Base-by-base conservation (phyloP, 116 monocot genomes). In the Cymodocea nodosa region DNA sequence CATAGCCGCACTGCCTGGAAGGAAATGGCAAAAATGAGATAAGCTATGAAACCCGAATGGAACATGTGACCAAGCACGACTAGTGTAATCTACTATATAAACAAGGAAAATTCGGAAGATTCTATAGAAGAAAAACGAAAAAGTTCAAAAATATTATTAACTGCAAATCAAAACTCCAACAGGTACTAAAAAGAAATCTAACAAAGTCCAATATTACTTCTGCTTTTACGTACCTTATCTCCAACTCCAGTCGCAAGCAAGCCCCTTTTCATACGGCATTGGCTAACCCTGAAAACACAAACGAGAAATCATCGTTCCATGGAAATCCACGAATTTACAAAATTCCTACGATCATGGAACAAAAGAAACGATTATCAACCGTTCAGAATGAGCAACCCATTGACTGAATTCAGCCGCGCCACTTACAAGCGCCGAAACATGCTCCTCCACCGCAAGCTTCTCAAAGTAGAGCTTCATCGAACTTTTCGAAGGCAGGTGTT, bases 251-350 rank as follows among this genome's bases (percentile, higher is more conserved):
- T 80, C 52, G 84, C 77, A 60, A 92, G 60, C 48, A 77, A 54
- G 15, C 92, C 84, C 51, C 87, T 80, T 61, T 73, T 87, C 92
- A 92, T 78, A 55, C 87, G 78, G 66, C 92, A 92, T 60, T 82
- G 17, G 66, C 63, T 81, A 34, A 87, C 72, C 72, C 92, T 92
- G 17, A 58, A 30, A 30, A 53, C 70, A 60, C 37, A 71, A 40
- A 60, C 22, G 40, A 49, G 40, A 49, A 50, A 25, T 11, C 58
- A 44, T 39, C 76, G 0, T 12, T 24, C 25, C 6, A 59, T 30
- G 24, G 17, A 20, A 44, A 44, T 0, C 44, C 7, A 8, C 3
- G 44, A 8, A 44, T 44, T 1, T 44, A 44, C 44, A 0, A 44
- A 44, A 12, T 44, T 10, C 44, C 12, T 44, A 44, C 44, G 12